Evolutionary conservation across 164 flowering plant genomes (phyloP).

Genomic region (Vitis rotundifolia): DNA sequence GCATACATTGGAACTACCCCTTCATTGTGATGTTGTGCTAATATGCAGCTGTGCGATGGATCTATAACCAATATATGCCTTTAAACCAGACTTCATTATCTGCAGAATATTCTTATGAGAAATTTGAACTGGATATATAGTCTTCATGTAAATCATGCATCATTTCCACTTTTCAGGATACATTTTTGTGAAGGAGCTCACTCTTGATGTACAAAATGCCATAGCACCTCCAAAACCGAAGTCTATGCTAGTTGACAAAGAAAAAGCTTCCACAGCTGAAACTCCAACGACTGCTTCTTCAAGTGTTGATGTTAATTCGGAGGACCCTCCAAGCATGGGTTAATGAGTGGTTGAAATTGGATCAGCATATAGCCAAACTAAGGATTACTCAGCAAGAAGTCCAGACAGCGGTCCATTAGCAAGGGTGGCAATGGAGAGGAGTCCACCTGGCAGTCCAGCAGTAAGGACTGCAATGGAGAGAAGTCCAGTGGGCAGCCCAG

Average conservation of each 20-base stretch:
- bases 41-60: too few relatives aligned
- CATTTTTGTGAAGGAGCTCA: slow-evolving; percentile 79
- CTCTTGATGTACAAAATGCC: slow-evolving; percentile 82
- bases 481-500: too few relatives aligned
- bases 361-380: slow-evolving; percentile 35
- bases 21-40: background rate
- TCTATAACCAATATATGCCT: too few relatives aligned
- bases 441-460: too few relatives aligned
- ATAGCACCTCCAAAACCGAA: slow-evolving; percentile 72
- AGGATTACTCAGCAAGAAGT: slow-evolving; percentile 54
- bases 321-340: slow-evolving; percentile 35
- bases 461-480: too few relatives aligned
- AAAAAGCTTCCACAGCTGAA: slow-evolving; percentile 30
- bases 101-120: background rate
- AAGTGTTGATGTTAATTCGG: slow-evolving; percentile 42
- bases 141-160: background rate
- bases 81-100: background rate
- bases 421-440: too few relatives aligned
- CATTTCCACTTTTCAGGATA: slow-evolving; percentile 54
- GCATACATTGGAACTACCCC: background rate
- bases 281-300: slow-evolving; percentile 25
- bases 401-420: slow-evolving; percentile 44
- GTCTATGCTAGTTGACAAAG: slow-evolving; percentile 33
- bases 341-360: slow-evolving; percentile 42
- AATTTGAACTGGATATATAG: background rate